Conservation (phyloP, 2,329 filamentous ascomycete species). For the Fulvia fulva region DNA sequence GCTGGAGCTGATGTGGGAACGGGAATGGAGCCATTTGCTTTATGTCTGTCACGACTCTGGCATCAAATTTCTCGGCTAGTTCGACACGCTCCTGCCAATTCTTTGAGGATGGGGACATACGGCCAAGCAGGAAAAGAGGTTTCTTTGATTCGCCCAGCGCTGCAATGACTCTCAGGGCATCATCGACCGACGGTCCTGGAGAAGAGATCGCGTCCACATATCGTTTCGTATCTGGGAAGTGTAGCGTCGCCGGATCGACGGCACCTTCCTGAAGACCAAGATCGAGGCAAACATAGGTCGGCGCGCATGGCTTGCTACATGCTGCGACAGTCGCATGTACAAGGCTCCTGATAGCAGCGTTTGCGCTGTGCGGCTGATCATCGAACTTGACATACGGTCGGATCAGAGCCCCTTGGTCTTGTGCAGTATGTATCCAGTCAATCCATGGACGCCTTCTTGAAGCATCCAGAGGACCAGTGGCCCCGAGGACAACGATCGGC, state of each 20-base stretch:
- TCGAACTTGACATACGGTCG: constrained; percentile 19
- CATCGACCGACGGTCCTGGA: constrained; percentile 11
- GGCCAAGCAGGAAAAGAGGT: constrained; percentile 18
- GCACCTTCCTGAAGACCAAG: constrained; percentile 16
- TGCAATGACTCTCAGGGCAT: constrained; percentile 3
- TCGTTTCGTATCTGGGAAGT: constrained; percentile 12
- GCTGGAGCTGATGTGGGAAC: constrained; percentile 13
- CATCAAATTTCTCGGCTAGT: constrained; percentile 18
- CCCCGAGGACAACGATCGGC: constrained; percentile 17
- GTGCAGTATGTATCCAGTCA: constrained; percentile 20
- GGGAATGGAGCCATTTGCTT: constrained; percentile 19
- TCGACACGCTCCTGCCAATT: constrained; percentile 14
- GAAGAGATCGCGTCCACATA: constrained; percentile 8
- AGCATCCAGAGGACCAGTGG: constrained; percentile 18
- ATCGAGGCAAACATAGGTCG: constrained; percentile 19
- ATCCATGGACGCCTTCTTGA: constrained; percentile 17
- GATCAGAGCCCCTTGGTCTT: constrained; percentile 19
- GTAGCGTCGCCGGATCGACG: constrained; percentile 5
- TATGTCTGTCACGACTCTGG: constrained; percentile 17
- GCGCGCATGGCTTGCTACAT: constrained; percentile 15
- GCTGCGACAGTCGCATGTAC: constrained; percentile 14
- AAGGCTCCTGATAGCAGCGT: constrained; percentile 15
- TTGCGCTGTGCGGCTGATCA: constrained; percentile 16
- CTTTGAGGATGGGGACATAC: constrained; percentile 4
- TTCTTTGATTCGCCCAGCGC: constrained; percentile 11